Conservation (phyloP, 1,284 basidiomycete species). For the Apiotrichum porosum region DNA sequence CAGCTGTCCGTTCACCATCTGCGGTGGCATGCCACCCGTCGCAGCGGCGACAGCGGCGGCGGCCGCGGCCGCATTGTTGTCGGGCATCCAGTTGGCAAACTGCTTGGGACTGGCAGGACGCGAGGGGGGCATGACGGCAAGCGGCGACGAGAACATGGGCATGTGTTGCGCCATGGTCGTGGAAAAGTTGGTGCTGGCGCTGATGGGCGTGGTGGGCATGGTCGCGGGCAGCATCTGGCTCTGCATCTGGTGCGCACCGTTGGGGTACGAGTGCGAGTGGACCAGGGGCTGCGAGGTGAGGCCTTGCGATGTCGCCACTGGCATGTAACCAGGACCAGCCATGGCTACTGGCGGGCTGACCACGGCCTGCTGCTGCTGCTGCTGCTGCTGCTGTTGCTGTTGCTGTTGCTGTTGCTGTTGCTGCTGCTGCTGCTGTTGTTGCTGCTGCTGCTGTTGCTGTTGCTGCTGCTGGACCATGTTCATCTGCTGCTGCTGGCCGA, state of each 20-base stretch:
- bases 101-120: constrained; percentile 27
- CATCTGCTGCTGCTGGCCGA: constrained; percentile 11
- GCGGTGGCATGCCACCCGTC: neutral
- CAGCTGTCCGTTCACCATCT: constrained; percentile 4
- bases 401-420: too few species aligned
- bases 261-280: constrained; percentile 48
- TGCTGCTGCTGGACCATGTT: neutral
- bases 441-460: too few species aligned
- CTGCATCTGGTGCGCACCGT: constrained; percentile 39
- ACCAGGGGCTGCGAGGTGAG: constrained; percentile 18
- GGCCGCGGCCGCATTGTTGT: constrained; percentile 4
- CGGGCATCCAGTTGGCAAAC: constrained; percentile 15
- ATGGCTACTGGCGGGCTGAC: constrained; percentile 6
- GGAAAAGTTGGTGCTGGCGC: constrained; percentile 25
- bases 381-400: neutral
- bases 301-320: neutral
- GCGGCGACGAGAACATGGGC: constrained; percentile 41
- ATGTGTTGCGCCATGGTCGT: constrained; percentile 30
- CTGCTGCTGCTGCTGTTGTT: neutral
- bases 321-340: constrained; percentile 5
- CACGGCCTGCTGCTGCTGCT: too few species aligned
- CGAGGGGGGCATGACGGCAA: constrained; percentile 36
- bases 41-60: constrained; percentile 10
- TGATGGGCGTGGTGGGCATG: constrained; percentile 25
- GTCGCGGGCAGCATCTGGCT: constrained; percentile 27